These are phyloP conservation scores for Xylaria sp. DNA, from an alignment of 2,329 filamentous ascomycete species.

Conservation along the genomic window DNA sequence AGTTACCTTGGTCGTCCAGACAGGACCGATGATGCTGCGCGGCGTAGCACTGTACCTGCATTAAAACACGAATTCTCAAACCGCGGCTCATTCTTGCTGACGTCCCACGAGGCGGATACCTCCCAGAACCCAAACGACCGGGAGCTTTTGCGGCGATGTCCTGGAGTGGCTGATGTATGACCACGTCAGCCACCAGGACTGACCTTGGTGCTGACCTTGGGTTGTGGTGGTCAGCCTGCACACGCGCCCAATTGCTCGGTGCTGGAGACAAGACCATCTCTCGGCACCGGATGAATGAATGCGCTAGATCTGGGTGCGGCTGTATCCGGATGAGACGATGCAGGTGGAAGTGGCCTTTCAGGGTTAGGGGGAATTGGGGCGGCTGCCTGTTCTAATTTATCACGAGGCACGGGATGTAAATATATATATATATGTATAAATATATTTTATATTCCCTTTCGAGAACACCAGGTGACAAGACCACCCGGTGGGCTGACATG, in stretches of 20 bases:
- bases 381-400: background rate
- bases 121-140: constrained; percentile 13
- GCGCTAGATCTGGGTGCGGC: background rate
- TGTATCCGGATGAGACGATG: constrained; percentile 4
- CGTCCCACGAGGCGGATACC: background rate
- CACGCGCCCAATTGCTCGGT: background rate
- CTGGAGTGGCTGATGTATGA: constrained; percentile 11
- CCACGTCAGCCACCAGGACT: constrained; percentile 22
- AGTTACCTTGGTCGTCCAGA: background rate
- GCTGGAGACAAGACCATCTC: background rate
- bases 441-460: background rate
- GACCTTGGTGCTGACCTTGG: constrained; percentile 8
- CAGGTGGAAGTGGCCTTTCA: background rate
- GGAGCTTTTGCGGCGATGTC: constrained; percentile 5
- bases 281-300: background rate
- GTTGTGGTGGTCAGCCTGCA: constrained; percentile 17
- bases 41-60: constrained; percentile 27
- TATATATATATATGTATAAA: no score
- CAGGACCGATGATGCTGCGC: background rate
- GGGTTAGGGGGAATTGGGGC: no score
- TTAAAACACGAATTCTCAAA: constrained; percentile 11
- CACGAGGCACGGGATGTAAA: background rate
- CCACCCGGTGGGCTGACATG: constrained; percentile 1
- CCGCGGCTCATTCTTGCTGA: constrained; percentile 18
- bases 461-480: background rate